phyloP scores from a whole-genome alignment of 495 filamentous ascomycete species.

The Penicillium dipodomyicola region DNA sequence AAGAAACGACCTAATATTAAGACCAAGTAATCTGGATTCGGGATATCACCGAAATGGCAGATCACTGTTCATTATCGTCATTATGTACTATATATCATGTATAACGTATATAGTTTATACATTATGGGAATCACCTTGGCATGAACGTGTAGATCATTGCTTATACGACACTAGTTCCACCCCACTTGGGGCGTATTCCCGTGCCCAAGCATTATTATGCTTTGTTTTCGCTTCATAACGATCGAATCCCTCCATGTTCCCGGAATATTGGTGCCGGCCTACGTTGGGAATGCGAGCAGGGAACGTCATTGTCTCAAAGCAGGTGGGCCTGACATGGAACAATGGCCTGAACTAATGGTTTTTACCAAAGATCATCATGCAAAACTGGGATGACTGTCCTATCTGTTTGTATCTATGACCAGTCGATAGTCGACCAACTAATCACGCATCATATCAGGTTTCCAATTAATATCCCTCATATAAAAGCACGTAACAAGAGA shows the following conservation, averaged over 20 bases:
- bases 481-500: neutral
- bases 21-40: neutral
- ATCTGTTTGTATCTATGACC: neutral
- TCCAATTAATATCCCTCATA: neutral
- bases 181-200: neutral
- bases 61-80: neutral
- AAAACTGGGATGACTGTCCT: neutral
- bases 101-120: neutral
- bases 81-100: neutral
- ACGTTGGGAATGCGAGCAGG: neutral
- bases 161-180: neutral
- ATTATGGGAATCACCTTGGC: neutral
- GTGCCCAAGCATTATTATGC: constrained; percentile 7
- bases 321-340: neutral
- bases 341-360: neutral
- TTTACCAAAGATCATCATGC: neutral
- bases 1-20: no score
- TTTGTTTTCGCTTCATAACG: constrained; percentile 11
- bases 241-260: neutral
- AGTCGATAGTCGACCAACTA: neutral
- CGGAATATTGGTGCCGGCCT: neutral
- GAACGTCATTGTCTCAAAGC: neutral
- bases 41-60: neutral
- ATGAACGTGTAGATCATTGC: constrained; percentile 6
- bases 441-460: neutral